Conservation (phyloP, 768 basidiomycete genomes). For the Tulasnella sp. region DNA sequence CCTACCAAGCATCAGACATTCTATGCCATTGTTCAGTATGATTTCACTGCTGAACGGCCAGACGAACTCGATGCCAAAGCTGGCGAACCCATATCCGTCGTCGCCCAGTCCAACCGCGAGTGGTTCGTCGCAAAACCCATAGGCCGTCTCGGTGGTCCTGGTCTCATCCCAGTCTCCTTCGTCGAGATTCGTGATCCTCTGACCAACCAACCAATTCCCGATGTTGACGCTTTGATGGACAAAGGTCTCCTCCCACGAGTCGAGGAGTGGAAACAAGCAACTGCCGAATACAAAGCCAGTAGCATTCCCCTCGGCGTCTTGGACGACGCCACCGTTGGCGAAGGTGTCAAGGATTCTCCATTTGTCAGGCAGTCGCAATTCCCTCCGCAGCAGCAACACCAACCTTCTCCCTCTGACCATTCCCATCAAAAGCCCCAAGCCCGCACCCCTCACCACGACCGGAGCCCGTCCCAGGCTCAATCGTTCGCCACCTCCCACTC, state of each 20-base stretch:
- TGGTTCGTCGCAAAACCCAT: constrained; percentile 99
- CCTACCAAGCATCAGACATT: constrained; percentile 47
- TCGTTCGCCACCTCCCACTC: constrained; percentile 29
- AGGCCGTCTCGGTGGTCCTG: constrained; percentile 84
- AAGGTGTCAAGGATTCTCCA: constrained; percentile 36
- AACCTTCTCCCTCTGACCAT: constrained; percentile 13
- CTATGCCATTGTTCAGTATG: constrained; percentile 92
- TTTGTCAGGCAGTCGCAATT: constrained; percentile 21
- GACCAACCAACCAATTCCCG: constrained; percentile 64
- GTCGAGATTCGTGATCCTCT: constrained; percentile 91
- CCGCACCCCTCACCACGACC: constrained; percentile 2
- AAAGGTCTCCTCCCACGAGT: constrained; percentile 83
- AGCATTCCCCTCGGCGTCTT: constrained; percentile 90
- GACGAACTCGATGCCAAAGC: constrained; percentile 93
- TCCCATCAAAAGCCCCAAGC: constrained; percentile 6
- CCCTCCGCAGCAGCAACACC: constrained; percentile 20
- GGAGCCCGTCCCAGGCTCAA: constrained; percentile 21
- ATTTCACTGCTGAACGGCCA: constrained; percentile 87
- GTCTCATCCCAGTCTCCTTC: constrained; percentile 92
- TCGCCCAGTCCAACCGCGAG: constrained; percentile 98
- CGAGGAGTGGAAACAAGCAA: constrained; percentile 97
- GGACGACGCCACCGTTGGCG: constrained; percentile 40
- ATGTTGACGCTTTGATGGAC: constrained; percentile 69
- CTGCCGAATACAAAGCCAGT: constrained; percentile 90
- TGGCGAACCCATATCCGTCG: constrained; percentile 90